Evolutionary conservation across 2,329 filamentous ascomycete genomes (phyloP).

Genomic region (Colletotrichum sp.): DNA sequence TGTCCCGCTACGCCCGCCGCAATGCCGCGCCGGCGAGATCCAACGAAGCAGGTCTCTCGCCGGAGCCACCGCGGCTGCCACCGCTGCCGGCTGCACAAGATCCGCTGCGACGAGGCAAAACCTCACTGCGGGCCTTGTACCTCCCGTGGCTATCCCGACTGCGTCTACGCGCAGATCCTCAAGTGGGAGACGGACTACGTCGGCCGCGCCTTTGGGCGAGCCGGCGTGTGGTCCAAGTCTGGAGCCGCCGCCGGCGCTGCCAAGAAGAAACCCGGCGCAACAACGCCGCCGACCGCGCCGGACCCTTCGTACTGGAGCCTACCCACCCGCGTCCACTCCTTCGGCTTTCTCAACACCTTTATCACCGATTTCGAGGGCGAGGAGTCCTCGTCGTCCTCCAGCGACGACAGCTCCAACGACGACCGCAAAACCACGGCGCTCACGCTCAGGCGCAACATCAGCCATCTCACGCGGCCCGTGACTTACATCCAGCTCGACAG

Average conservation of each 20-base stretch:
- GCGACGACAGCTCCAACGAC: conserved; percentile 1
- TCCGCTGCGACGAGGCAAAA: conserved; percentile 26
- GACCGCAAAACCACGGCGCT: background rate
- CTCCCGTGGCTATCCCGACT: conserved; percentile 24
- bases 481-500: conserved; percentile 2
- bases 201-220: conserved; percentile 32
- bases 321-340: conserved; percentile 2
- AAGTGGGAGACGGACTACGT: conserved; percentile 36
- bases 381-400: background rate
- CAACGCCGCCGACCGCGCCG: background rate
- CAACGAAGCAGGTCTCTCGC: conserved; percentile 16
- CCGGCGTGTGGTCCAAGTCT: conserved; percentile 32
- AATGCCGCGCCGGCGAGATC: conserved; percentile 14
- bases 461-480: background rate
- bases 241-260: background rate
- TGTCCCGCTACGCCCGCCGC: background rate
- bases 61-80: conserved; percentile 28
- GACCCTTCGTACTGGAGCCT: background rate
- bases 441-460: background rate
- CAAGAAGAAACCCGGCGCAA: background rate
- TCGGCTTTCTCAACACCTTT: conserved; percentile 9
- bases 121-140: conserved; percentile 24
- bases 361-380: background rate
- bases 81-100: conserved; percentile 27
- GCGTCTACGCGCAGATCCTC: conserved; percentile 14